Base-by-base conservation (phyloP, 768 basidiomycete species). In the Thelephora aurantiotincta region DNA sequence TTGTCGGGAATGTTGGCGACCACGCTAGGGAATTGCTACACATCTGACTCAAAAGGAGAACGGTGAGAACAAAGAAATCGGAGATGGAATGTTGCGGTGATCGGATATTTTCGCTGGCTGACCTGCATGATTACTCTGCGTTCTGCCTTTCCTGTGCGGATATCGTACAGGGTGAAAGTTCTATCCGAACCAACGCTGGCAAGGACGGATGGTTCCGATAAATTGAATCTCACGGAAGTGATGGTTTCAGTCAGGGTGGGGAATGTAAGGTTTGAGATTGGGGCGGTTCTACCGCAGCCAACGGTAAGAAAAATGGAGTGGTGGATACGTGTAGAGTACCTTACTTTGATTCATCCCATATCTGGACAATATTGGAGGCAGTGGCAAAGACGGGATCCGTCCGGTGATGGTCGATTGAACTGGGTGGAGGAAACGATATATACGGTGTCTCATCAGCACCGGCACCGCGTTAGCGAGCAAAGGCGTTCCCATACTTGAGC, bases 301-400 rank as follows among this genome's bases (percentile, higher is more conserved):
- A 35, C 23, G 48, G 23, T 49, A 49, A 37, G 38, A 20, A 22
- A 51, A 23, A 26, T 26, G 5, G 19, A 37, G 5, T 22, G 13
- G 12, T 18, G 6, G 13, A 5, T 12, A 11, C 5, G 33, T 1
- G 14, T 18, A 13, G 33, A 43, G 1, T 20, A 57, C 44, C 78
- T n/a, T 48, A 90, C 87, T 90, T 90, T 34, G 83, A 93, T 64
- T 97, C 91, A 55, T 99, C 96, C 96, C 96, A 99, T 54, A 99
- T 74, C 61, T 98, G 94, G 6, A 99, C 92, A 43, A 77, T 74
- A 55, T 83, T 89, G 0, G 91, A 94, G 2, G 91, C 92, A 0
- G 94, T 93, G 0, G 92, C 94, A 55, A 99, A 99, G 3, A 91
- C 63, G n/a, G 82, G 70, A 49, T 93, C 86, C 33, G 77, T 77